Conservation (phyloP, 495 filamentous ascomycete species). For the Penicillium psychrofluorescens region DNA sequence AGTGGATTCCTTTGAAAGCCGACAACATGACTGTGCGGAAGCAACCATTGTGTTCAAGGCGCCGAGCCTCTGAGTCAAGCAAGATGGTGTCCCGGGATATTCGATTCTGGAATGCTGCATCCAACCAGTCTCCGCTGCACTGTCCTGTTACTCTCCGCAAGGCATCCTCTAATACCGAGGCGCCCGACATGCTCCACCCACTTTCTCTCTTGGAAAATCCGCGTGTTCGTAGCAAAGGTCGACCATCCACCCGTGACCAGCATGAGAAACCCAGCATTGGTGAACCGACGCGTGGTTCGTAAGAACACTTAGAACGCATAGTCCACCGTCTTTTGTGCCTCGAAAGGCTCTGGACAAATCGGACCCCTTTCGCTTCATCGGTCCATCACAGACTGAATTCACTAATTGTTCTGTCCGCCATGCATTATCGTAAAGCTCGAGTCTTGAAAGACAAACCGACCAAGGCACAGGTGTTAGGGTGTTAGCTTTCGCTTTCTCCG, state of each 20-base stretch:
- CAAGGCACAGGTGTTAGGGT: constrained; percentile 32
- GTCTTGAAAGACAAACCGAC: constrained; percentile 24
- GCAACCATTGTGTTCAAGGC: constrained; percentile 34
- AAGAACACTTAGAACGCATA: constrained; percentile 31
- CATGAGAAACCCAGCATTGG: constrained; percentile 37
- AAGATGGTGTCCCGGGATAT: constrained; percentile 18
- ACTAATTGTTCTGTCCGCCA: constrained; percentile 30
- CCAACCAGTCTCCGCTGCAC: constrained; percentile 8
- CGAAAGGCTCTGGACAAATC: constrained; percentile 30
- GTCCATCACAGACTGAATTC: constrained; percentile 18
- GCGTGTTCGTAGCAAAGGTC: constrained; percentile 19
- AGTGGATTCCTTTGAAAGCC: constrained; percentile 34
- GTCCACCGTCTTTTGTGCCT: constrained; percentile 35
- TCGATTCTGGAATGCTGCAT: constrained; percentile 9
- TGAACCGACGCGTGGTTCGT: constrained; percentile 38
- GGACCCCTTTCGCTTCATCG: constrained; percentile 27
- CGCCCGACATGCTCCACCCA: constrained; percentile 29
- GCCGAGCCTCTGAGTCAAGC: constrained; percentile 16
- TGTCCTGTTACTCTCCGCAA: constrained; percentile 21
- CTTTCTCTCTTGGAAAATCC: constrained; percentile 20
- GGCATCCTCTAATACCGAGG: constrained; percentile 19
- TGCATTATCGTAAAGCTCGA: constrained; percentile 33
- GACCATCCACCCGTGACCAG: constrained; percentile 31
- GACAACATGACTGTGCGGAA: constrained; percentile 28
- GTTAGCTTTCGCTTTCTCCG: constrained; percentile 16